Conservation (phyloP, 1,284 basidiomycete genomes). For the Ceratobasidium sp. region DNA sequence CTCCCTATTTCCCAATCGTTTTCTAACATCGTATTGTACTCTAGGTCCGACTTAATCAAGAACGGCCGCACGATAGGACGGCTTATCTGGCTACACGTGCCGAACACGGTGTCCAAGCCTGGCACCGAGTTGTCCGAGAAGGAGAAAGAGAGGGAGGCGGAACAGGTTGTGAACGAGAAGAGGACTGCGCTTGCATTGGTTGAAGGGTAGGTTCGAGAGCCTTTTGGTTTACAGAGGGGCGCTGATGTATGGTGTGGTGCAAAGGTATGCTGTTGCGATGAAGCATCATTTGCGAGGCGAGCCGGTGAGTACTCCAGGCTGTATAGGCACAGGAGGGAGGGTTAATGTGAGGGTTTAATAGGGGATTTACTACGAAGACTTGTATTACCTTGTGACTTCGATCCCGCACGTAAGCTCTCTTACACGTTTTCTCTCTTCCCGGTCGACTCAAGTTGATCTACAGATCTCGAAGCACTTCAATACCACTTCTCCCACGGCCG, state of each 20-base stretch:
- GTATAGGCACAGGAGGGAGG: not conserved
- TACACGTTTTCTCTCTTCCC: not conserved
- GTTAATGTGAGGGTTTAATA: not conserved
- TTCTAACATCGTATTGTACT: not conserved
- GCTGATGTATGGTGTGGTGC: not conserved
- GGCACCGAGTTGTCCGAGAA: conserved; percentile 46
- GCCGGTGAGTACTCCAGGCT: conserved; percentile 13
- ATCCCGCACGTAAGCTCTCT: not conserved
- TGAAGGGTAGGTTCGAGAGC: conserved; percentile 62
- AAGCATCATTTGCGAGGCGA: conserved; percentile 74
- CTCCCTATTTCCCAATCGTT: not conserved
- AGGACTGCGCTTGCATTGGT: conserved; percentile 69
- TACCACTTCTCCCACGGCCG: conserved; percentile 25
- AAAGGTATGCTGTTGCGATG: conserved; percentile 69
- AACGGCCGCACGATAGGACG: conserved; percentile 55
- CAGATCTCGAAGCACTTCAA: conserved; percentile 20
- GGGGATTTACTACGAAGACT: conserved; percentile 67
- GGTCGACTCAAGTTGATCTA: not conserved
- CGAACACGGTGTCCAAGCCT: conserved; percentile 59
- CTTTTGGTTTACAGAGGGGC: not conserved
- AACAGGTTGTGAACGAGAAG: conserved; percentile 72
- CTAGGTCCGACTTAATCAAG: conserved; percentile 64
- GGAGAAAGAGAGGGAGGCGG: conserved; percentile 61
- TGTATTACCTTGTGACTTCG: conserved; percentile 66
- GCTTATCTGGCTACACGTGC: conserved; percentile 74